Base-by-base conservation (phyloP, 352 stramenopile genomes). In the Blastocystis hominis region DNA sequence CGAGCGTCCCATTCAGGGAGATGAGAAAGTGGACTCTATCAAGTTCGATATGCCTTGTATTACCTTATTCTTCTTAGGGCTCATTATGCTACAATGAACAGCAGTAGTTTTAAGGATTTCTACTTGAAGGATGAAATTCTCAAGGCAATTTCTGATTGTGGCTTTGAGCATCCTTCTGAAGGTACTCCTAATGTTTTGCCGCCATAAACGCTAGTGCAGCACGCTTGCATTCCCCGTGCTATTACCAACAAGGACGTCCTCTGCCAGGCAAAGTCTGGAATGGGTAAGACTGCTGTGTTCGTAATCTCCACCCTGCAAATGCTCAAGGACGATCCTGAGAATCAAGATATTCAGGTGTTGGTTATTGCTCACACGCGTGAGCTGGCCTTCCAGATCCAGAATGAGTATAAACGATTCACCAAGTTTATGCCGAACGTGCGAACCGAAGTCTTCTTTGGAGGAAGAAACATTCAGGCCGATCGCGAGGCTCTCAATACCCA, bases 251-350 rank as follows among this genome's bases (percentile, higher is more conserved):
- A 98, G 93, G 97, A 99, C 91, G 98, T 99, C 88, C 96, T 99
- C 91, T 99, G 96, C 91, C 97, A 99, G 91, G 97, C 97, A 86
- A 99, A 99, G 93, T 98, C 95, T 55, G 97, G 97, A 91, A 99
- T 99, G 97, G 97, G 97, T 88, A 99, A 99, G 92, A 99, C 97
- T 0, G 97, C 97, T 62, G 97, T 99, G 47, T 99, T 99, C 90
- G 96, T 99, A 4, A 91, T 99, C 63, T 95, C 97, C 24, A 99
- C 96, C 2, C 92, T 99, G 61, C 96, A 99, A 91, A 96, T 98
- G 92, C 94, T 99, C 90, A 92, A 94, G 70, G 84, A 91, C 30
- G 77, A 84, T 84, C 93, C 93, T 17, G 91, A 95, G 0, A 93
- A 93, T 61, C 91, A 93, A 38, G 93, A 98, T 90, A 96, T 98